Evolutionary conservation across 208 protist species (phyloP).

Genomic region (Acanthamoeba healyi): DNA sequence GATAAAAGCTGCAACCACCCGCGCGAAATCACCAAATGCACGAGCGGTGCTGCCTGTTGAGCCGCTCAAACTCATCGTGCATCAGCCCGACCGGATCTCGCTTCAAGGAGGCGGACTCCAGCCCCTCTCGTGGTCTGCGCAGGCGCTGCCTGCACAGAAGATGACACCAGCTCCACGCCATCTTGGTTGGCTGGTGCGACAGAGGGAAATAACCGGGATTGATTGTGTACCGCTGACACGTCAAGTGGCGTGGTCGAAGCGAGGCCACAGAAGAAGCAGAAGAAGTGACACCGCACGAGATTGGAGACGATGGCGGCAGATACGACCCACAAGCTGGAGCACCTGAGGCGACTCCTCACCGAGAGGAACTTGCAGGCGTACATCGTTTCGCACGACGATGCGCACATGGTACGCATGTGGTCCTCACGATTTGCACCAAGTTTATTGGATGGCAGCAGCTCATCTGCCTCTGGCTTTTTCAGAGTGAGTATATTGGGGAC

Average conservation of each 20-base stretch:
- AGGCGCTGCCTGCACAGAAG: too few relatives aligned
- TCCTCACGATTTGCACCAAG: not conserved
- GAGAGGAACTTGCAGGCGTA: conserved; percentile 90
- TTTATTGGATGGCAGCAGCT: not conserved
- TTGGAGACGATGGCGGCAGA: not conserved
- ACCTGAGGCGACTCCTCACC: conserved; percentile 92
- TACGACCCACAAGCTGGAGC: conserved; percentile 65
- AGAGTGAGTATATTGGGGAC: conserved; percentile 95
- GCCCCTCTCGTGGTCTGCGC: too few relatives aligned
- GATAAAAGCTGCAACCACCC: too few relatives aligned
- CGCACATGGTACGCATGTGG: conserved; percentile 91
- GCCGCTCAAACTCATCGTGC: not conserved
- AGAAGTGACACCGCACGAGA: too few relatives aligned
- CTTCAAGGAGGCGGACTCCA: too few relatives aligned
- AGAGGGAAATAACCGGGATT: too few relatives aligned
- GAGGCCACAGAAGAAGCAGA: too few relatives aligned
- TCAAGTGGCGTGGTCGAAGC: too few relatives aligned
- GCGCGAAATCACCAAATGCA: too few relatives aligned
- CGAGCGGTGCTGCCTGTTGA: not conserved
- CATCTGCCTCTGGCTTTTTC: not conserved
- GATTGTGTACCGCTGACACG: too few relatives aligned
- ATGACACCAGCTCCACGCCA: too few relatives aligned
- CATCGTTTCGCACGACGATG: conserved; percentile 94
- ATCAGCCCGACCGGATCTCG: not conserved
- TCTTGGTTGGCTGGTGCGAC: too few relatives aligned